Evolutionary conservation across 202 grass and related monocot species (phyloP).

Genomic region (Alloteropsis angusta): DNA sequence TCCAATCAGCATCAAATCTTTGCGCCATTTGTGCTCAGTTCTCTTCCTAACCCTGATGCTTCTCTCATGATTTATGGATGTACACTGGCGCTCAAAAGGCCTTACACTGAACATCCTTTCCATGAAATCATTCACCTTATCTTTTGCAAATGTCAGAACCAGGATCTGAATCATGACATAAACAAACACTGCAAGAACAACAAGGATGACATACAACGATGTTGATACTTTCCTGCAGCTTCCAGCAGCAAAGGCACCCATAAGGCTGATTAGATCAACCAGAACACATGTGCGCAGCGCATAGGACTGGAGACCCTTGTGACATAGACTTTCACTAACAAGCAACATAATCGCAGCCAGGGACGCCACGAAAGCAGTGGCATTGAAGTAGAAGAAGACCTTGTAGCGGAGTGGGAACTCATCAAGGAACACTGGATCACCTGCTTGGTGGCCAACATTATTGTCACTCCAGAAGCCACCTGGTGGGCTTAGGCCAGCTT

Average conservation of each 20-base stretch:
- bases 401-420: constrained; percentile 25
- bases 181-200: constrained; percentile 21
- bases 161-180: constrained; percentile 28
- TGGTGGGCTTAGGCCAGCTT: constrained; percentile 50
- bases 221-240: constrained; percentile 25
- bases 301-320: constrained; percentile 8
- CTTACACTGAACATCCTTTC: background rate
- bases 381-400: constrained; percentile 50
- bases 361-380: constrained; percentile 41
- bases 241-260: constrained; percentile 49
- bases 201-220: constrained; percentile 38
- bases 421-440: constrained; percentile 33
- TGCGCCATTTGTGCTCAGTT: constrained; percentile 1
- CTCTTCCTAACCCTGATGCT: background rate
- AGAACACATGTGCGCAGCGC: constrained; percentile 26
- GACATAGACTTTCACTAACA: constrained; percentile 33
- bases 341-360: constrained; percentile 55
- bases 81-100: background rate
- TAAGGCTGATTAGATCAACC: constrained; percentile 42
- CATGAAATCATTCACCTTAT: background rate
- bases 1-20: constrained; percentile 41
- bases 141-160: constrained; percentile 23
- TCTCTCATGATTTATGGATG: background rate
- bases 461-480: constrained; percentile 38
- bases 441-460: constrained; percentile 25